These are phyloP conservation scores for Colletotrichum tofieldiae DNA, from an alignment of 2,329 filamentous ascomycete genomes.

Conservation along the genomic window DNA sequence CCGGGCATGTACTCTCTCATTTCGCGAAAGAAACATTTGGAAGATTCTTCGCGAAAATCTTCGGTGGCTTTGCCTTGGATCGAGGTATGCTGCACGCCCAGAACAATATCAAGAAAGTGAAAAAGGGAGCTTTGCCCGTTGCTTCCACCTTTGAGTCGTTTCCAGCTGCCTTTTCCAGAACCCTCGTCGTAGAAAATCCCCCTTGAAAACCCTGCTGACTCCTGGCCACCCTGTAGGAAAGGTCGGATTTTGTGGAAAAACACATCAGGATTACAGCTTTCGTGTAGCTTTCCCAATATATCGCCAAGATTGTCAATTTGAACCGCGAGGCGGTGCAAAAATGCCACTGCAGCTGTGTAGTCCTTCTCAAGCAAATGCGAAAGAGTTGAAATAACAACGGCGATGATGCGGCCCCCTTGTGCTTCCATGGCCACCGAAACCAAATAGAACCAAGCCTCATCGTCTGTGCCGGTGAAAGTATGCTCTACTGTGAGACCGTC, in stretches of 20 bases:
- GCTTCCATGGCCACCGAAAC: slow-evolving; percentile 1
- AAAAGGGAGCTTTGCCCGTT: slow-evolving; percentile 2
- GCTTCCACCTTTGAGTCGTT: neutral
- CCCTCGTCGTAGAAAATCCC: neutral
- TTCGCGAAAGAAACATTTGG: neutral
- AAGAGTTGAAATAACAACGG: neutral
- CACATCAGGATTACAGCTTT: neutral
- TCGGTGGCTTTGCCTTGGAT: neutral
- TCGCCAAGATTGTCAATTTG: neutral
- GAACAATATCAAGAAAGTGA: neutral
- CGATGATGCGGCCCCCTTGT: neutral
- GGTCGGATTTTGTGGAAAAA: slow-evolving; percentile 1
- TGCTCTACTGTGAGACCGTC: neutral
- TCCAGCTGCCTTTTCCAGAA: neutral
- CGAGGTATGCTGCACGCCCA: neutral
- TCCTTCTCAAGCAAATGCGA: neutral
- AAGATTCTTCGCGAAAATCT: neutral
- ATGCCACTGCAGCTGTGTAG: neutral
- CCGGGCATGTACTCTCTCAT: neutral
- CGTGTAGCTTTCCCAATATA: neutral
- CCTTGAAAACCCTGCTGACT: neutral
- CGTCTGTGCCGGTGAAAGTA: neutral
- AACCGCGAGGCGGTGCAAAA: neutral
- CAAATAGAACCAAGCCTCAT: neutral
- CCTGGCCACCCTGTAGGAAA: neutral